Percentiles rank a stretch among this genome's conserved stretches.
phyloP scores from a whole-genome alignment of 163 green algal species.

The Coccomyxa subellipsoidea region DNA sequence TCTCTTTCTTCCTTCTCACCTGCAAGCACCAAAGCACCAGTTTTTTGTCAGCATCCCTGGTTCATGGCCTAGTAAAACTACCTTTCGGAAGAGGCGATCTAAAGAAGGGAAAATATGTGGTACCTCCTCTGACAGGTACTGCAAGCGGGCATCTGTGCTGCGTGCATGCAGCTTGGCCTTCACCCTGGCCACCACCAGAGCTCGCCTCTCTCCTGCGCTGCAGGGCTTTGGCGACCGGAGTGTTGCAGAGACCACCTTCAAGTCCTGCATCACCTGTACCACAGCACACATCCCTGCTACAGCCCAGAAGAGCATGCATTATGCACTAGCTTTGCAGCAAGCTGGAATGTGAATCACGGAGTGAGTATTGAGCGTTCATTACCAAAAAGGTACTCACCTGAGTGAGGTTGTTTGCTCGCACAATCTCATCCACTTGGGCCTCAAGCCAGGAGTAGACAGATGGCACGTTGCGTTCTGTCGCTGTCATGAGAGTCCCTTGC shows the following conservation, averaged over 20 bases:
- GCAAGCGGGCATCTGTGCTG: neutral
- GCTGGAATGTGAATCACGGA: neutral
- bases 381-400: conserved; percentile 9
- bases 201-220: neutral
- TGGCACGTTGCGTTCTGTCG: conserved; percentile 24
- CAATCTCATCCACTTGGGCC: conserved; percentile 13
- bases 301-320: neutral
- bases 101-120: neutral
- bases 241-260: neutral
- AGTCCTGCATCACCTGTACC: neutral
- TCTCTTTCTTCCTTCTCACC: neutral
- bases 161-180: neutral
- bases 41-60: neutral
- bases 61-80: neutral
- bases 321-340: neutral
- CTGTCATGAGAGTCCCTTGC: neutral
- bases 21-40: neutral
- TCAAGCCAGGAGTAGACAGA: conserved; percentile 33
- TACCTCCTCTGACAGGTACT: neutral
- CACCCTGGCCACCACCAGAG: neutral
- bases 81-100: neutral
- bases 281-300: neutral
- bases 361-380: neutral
- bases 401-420: conserved; percentile 44
- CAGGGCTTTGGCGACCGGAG: neutral